Base-by-base conservation (phyloP, 176 grass and related monocot species). In the Echinochloa phyllopogon region DNA sequence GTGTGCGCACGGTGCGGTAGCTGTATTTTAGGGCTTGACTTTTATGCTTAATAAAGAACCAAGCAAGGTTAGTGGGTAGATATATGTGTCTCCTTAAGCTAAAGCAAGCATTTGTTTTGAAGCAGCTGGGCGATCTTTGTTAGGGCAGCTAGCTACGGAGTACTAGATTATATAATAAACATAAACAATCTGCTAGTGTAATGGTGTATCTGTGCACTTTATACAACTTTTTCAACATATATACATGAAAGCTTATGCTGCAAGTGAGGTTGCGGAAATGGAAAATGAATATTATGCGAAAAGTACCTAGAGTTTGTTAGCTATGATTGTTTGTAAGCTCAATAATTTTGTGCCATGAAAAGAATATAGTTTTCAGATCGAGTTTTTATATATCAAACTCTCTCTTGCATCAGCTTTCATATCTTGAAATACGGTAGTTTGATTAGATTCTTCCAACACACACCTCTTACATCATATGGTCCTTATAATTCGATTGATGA, bases 401-500 rank as follows among this genome's bases (percentile, higher is more conserved):
- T 42, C 6, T 25, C 6, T 59, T 76, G 74, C 11, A 36, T 33
- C 50, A 17, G 17, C 69, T 12, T 69, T 43, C 33, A 74, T 53
- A 50, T 37, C 16, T 66, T 78, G 39, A 78, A 83, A 66, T n/a
- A 83, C 5, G 55, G 65, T 47, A 74, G 11, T 67, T 56, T 24
- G 67, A 58, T 85, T 85, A 65, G 69, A 66, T 67, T 67, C 74
- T 61, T 37, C 66, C 12, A 66, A 68, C 50, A 25, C 50, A 25
- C 60, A 63, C 6, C 40, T n/a, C 79, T 62, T 77, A 78, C n/a
- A 83, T 6, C 50, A 74, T 49, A 38, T 38, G 29, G 20, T 1
- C 40, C 15, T 13, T 44, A 83, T 82, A 86, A 90, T 67, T 47
- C 33, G 64, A 71, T 77, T 47, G 39, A 83, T 87, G 37, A 52